These are phyloP conservation scores for Iris pallida DNA, from an alignment of 116 monocot species.

Conservation along the genomic window DNA sequence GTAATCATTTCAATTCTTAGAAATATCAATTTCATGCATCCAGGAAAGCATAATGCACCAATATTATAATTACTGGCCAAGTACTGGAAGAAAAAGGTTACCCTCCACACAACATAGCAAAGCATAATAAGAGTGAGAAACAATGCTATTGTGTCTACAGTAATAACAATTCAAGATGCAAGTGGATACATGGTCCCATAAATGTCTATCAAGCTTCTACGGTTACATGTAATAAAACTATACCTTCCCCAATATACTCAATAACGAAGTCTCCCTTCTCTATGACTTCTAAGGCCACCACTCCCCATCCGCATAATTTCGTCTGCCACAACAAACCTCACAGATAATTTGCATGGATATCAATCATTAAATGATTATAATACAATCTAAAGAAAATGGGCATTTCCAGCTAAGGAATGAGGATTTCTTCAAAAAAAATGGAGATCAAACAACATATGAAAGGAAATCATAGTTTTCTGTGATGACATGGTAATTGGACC, in stretches of 20 bases:
- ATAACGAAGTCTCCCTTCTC: conserved; percentile 83
- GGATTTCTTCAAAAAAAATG: too few species aligned
- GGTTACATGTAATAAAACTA: background rate
- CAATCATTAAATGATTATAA: too few species aligned
- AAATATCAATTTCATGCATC: background rate
- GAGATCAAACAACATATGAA: too few species aligned
- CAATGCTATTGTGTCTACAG: background rate
- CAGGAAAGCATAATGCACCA: background rate
- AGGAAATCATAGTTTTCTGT: too few species aligned
- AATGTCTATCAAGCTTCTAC: background rate
- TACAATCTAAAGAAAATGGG: too few species aligned
- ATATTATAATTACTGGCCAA: too few species aligned
- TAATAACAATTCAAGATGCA: background rate
- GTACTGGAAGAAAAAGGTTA: background rate
- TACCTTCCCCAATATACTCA: conserved; percentile 99
- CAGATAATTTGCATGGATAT: too few species aligned
- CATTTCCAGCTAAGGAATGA: too few species aligned
- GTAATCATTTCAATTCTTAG: background rate
- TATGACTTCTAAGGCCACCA: conserved; percentile 56
- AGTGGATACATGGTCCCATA: background rate
- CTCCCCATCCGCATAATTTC: conserved; percentile 91
- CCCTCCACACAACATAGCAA: background rate
- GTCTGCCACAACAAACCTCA: conserved; percentile 45
- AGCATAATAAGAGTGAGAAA: background rate
- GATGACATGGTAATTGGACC: too few species aligned